These are phyloP conservation scores for Pythium biforme DNA, from an alignment of 352 stramenopile genomes.

Conservation along the genomic window DNA sequence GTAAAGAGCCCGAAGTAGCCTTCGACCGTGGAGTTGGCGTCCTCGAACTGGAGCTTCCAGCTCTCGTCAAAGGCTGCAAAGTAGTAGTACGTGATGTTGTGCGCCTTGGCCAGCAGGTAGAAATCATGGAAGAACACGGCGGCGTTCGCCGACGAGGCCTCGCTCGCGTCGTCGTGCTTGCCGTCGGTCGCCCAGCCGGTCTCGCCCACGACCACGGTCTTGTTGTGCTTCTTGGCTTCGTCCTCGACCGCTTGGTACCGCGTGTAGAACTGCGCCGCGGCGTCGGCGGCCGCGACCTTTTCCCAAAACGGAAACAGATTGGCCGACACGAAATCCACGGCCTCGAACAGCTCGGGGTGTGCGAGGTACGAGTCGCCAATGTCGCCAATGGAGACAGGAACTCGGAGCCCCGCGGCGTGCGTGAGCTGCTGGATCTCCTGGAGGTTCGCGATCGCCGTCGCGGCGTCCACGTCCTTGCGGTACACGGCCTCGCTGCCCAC, in stretches of 20 bases:
- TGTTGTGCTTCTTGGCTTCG: slow-evolving; percentile 36
- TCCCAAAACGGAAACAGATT: slow-evolving; percentile 79
- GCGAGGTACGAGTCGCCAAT: slow-evolving; percentile 51
- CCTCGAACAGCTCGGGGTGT: slow-evolving; percentile 53
- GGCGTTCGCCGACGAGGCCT: slow-evolving; percentile 36
- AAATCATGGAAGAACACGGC: slow-evolving; percentile 66
- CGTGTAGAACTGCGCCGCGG: slow-evolving; percentile 43
- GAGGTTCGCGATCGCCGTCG: slow-evolving; percentile 45
- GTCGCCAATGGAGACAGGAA: slow-evolving; percentile 68
- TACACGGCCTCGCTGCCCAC: slow-evolving; percentile 74
- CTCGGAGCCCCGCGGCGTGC: slow-evolving; percentile 26
- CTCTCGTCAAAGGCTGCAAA: slow-evolving; percentile 64
- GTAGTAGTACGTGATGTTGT: slow-evolving; percentile 63
- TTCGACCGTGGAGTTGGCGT: slow-evolving; percentile 59
- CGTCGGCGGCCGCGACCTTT: slow-evolving; percentile 35
- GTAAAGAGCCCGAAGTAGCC: slow-evolving; percentile 71
- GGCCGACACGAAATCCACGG: slow-evolving; percentile 57
- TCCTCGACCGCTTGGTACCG: slow-evolving; percentile 40
- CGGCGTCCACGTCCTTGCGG: slow-evolving; percentile 46
- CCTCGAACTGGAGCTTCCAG: slow-evolving; percentile 54
- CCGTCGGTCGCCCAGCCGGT: slow-evolving; percentile 61
- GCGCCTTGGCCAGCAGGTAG: slow-evolving; percentile 44
- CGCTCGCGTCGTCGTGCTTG: slow-evolving; percentile 29
- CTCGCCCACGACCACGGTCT: slow-evolving; percentile 67
- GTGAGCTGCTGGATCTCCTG: slow-evolving; percentile 54